Conservation (phyloP, 2,329 filamentous ascomycete species). For the Zasmidium cellare region DNA sequence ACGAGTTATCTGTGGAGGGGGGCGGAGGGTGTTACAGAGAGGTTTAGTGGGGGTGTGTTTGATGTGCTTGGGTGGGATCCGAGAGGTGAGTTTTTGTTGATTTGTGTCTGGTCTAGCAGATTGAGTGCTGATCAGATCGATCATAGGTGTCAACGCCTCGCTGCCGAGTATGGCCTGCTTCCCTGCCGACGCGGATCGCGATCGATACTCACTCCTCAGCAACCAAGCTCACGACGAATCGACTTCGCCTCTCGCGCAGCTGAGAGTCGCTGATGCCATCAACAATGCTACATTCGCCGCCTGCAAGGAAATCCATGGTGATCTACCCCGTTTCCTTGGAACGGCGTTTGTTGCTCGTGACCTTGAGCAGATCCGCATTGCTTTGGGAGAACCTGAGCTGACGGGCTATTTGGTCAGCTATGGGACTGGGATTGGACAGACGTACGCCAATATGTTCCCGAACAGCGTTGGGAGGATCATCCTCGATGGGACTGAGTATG, state of each 20-base stretch:
- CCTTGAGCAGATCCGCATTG: neutral
- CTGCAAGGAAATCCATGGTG: neutral
- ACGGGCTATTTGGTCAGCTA: neutral
- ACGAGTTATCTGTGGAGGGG: neutral
- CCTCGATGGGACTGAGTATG: neutral
- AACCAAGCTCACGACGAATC: neutral
- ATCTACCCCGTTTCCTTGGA: neutral
- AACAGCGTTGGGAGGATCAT: neutral
- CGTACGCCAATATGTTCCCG: neutral
- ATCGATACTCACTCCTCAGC: neutral
- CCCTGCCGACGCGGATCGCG: neutral
- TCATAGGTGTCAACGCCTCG: neutral
- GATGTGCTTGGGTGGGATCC: neutral
- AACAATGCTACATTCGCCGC: neutral
- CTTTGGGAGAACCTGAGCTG: neutral
- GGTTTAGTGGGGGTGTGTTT: neutral
- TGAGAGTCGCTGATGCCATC: neutral
- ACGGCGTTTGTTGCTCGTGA: neutral
- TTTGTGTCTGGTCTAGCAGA: neutral
- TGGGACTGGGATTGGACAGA: neutral
- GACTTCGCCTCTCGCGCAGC: neutral
- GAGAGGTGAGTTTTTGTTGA: neutral
- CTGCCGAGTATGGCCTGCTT: neutral
- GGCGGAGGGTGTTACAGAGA: neutral
- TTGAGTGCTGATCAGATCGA: neutral